Evolutionary conservation across 2,329 filamentous ascomycete species (phyloP), one percentile per base, ranked within the genome.

Genomic region (Botrytis hyacinthi): DNA sequence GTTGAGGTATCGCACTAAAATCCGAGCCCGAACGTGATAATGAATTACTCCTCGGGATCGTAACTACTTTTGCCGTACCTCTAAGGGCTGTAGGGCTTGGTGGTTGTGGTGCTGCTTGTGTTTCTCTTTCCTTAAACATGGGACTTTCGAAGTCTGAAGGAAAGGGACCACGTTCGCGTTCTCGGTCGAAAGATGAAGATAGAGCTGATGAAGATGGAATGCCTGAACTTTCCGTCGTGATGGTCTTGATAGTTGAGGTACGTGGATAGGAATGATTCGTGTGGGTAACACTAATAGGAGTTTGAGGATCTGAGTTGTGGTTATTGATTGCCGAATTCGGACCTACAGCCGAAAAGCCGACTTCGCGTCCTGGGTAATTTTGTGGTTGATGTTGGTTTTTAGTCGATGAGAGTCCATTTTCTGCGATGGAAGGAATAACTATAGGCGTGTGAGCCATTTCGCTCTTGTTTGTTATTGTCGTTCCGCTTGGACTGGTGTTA

Each of bases 151-250:
- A 42, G 18, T 57, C 48, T 16, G 8, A 29, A 26, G 26, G 32
- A 14, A 26, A 22, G 9, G 26, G 26, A 1, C 29, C 42, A 1
- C 22, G 46, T 16, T 54, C 35, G 18, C 48, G 65, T 54, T 42
- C 35, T 2, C 65, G 35, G 18, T 57, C 48, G 42, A 68, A 68
- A 42, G 46, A 54, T 54, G 65, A 54, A 4, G 65, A 57, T 26
- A 68, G 10, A 68, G 26, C 65, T 22, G 65, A 57, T 37, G 65
- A 68, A n/a, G 65, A 68, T 57, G 65, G 65, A 57, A 68, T 42
- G 3, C 48, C 65, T 32, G 65, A 68, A 16, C 48, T 68, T 32
- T 68, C 65, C 6, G 65, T 68, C 20, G 65, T 57, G 65, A 54
- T 68, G 10, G 65, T 57, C 35, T 68, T 42, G 20, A 68, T 68